Base-by-base conservation (phyloP, 345 rosid genomes). In the Hypericum androsaemum region DNA sequence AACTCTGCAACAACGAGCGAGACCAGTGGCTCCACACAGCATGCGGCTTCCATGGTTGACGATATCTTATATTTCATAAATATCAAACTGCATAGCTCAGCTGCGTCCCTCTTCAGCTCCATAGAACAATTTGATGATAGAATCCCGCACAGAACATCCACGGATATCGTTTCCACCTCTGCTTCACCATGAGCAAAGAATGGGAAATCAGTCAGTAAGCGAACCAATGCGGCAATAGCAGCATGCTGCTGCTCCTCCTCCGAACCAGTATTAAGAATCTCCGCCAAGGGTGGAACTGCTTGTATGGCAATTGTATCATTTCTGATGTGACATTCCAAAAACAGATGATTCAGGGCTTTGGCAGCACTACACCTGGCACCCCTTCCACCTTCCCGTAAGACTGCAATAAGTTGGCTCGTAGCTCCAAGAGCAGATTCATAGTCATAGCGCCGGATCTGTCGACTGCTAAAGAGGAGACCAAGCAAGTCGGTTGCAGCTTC, bases 41-140 rank as follows among this genome's bases (percentile, higher is more conserved):
- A 89, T 8, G 97, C 97, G 8, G 97, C 99, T 62, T 92, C 96
- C 73, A 83, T 66, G 10, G 99, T 86, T 56, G 99, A 88, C 71
- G 97, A 82, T 54, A 94, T 82, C 71, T 87, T 77, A 41, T 87
- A 79, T 64, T 88, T 94, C 55, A 81, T 85, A 66, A 94, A 94
- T 58, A 94, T 82, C 72, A 94, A 95, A 68, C 84, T 78, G 52
- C 99, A 94, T 57, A 94, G 63, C 75, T 94, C 99, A 48, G 97
- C 99, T 49, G 99, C 96, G 79, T 94, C 95, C 54, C 99, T 95
- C 68, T 94, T 94, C 66, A 94, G 78, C 62, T 88, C 99, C 84
- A 77, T 74, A 12, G 97, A 77, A 71, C 88, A 82, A 66, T 82
- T 74, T 57, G 96, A 86, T 54, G 92, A 88, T 47, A 94, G 96